Evolutionary conservation across 1,139 yeast species (phyloP).

Genomic region (Hyphopichia burtonii): DNA sequence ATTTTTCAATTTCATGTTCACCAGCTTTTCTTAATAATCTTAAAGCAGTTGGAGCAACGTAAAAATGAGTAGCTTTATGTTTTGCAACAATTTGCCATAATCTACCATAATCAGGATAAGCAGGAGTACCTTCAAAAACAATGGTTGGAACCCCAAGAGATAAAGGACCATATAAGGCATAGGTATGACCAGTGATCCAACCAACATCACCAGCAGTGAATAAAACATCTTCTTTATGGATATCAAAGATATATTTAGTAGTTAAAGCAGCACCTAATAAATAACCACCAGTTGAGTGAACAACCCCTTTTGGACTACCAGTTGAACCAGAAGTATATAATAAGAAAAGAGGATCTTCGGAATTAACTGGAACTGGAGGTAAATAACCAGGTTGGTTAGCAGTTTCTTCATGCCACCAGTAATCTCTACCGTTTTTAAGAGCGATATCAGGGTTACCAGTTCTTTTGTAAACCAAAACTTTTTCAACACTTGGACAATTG

Average conservation of each 20-base stretch:
- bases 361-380: constrained; percentile 83
- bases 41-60: constrained; percentile 97
- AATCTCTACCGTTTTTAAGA: constrained; percentile 83
- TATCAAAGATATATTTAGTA: constrained; percentile 89
- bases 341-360: constrained; percentile 93
- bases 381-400: constrained; percentile 78
- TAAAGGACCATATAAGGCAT: constrained; percentile 93
- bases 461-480: constrained; percentile 84
- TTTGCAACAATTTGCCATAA: constrained; percentile 96
- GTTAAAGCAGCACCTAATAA: constrained; percentile 93
- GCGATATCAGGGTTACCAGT: constrained; percentile 68
- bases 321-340: constrained; percentile 96
- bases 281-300: constrained; percentile 92
- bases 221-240: constrained; percentile 81
- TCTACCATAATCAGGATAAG: constrained; percentile 94
- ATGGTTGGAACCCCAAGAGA: constrained; percentile 85
- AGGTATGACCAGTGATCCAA: constrained; percentile 99
- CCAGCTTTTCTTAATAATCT: constrained; percentile 95
- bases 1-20: constrained; percentile 75
- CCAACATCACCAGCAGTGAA: constrained; percentile 99
- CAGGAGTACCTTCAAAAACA: constrained; percentile 97
- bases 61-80: constrained; percentile 93
- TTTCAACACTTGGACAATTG: constrained; percentile 74
- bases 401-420: constrained; percentile 89
- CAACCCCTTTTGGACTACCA: constrained; percentile 98